Base-by-base conservation (phyloP, 2,329 filamentous ascomycete species). In the Metarhizium sp. region DNA sequence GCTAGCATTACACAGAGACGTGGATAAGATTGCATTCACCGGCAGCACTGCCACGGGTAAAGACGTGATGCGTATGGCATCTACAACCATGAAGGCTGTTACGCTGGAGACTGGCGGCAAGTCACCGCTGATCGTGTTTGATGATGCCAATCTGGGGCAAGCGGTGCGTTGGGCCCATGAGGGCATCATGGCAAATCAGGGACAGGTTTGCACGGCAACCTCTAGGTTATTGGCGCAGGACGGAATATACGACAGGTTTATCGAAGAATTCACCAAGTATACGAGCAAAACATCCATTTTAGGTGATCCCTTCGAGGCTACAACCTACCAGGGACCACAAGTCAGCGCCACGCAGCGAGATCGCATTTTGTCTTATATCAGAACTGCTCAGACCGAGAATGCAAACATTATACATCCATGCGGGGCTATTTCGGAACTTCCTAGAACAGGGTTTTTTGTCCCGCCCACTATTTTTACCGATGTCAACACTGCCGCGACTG, bases 1-100 rank as follows among this genome's bases (percentile, higher is more conserved):
- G 1, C 74, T 90, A 18, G 84, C 81, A 1, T 72, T 75, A 49
- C 86, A 90, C 66, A 69, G 78, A 7, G 78, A 78, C 34, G 78
- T 90, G 30, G 82, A 87, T 64, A 89, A 89, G 72, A 75, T 90
- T 58, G 84, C 86, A 0, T 90, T 90, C 61, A 90, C 86, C 0
- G 87, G 86, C 48, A 85, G 79, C 46, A 89, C 86, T 1, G 74
- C 74, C 6, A 89, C 85, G 1, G 86, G 82, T 11, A 79, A 79
- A 55, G 77, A 85, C 62, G 86, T 89, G 57, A 88, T 88, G 85
- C 85, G 85, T 63, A 75, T 80, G 70, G 85, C 86, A 0, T 75
- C 82, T 2, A 72, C 76, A 0, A 87, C 72, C 43, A 67, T 80
- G 66, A 83, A 83, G 68, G 80, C 80, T 60, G 76, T 83, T 53